Conservation (phyloP, 2,329 filamentous ascomycete species). For the Fusarium globosum region DNA sequence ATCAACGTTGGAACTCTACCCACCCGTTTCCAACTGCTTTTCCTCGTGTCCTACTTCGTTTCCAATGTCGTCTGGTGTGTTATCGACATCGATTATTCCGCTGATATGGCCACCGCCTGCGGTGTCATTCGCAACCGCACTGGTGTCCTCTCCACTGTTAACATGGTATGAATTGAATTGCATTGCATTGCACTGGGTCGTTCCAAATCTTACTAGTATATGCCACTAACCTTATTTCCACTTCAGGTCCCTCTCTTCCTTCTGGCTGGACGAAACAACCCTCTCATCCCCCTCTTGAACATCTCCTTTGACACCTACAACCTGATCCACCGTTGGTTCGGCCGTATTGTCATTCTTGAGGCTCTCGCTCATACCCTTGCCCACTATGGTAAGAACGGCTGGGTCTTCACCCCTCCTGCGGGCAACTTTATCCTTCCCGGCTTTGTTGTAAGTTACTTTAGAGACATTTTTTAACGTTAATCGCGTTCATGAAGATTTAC, state of each 20-base stretch:
- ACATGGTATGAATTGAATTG: slow-evolving; percentile 68
- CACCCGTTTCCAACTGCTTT: slow-evolving; percentile 68
- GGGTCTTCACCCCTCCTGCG: slow-evolving; percentile 52
- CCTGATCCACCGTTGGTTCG: slow-evolving; percentile 82
- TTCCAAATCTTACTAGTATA: background rate
- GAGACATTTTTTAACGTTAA: background rate
- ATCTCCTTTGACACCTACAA: slow-evolving; percentile 88
- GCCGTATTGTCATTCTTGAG: slow-evolving; percentile 79
- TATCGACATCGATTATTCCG: slow-evolving; percentile 69
- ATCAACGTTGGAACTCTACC: slow-evolving; percentile 69
- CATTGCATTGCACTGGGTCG: background rate
- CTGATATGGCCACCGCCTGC: slow-evolving; percentile 56
- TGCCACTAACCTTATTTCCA: slow-evolving; percentile 10
- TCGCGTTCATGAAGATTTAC: background rate
- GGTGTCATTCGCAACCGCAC: slow-evolving; percentile 73
- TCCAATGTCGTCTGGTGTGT: slow-evolving; percentile 76
- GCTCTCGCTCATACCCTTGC: slow-evolving; percentile 73
- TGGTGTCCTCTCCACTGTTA: slow-evolving; percentile 76
- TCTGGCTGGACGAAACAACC: slow-evolving; percentile 81
- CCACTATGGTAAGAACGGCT: slow-evolving; percentile 65
- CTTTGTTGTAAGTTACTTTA: slow-evolving; percentile 65
- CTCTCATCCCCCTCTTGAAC: slow-evolving; percentile 75
- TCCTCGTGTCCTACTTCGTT: slow-evolving; percentile 65
- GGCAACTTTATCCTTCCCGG: slow-evolving; percentile 68
- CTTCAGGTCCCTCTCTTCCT: slow-evolving; percentile 73